Base-by-base conservation (phyloP, 805 yeast species). In the Nakazawaea ambrosiae region DNA sequence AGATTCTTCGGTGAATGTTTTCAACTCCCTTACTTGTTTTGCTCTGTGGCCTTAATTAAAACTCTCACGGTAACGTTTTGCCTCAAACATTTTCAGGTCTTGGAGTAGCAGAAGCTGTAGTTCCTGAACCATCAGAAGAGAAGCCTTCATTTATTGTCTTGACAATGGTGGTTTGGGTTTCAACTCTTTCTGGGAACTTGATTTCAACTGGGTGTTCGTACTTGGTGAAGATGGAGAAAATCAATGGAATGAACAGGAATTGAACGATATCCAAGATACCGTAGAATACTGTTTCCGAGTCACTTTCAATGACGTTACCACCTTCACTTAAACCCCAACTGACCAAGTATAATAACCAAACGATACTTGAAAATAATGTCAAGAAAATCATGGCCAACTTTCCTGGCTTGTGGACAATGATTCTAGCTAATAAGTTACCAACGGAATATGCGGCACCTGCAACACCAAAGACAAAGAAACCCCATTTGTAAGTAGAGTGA, bases 401-500 rank as follows among this genome's bases (percentile, higher is more conserved):
- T 2, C 30, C 16, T 24, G 20, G 30, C 31, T 34, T 34, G 15
- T 29, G 5, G 22, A n/a, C 28, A 17, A 39, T 15, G 15, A 34
- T 18, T 34, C 42, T 39, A 17, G 28, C 18, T 25, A 9, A 34
- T n/a, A 31, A 30, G 45, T 51, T 33, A 16, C 43, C 43, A 30
- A 68, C 53, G 15, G 65, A 63, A 39, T 62, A 60, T 41, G 72
- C 43, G 55, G 65, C 58, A 25, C 68, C 65, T 41, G 56, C 55
- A 28, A 63, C 62, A 20, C 72, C 76, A 53, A 78, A 73, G 5
- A 73, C 66, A 57, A 72, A 78, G 62, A 73, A 78, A 53, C 85
- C 86, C 83, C 83, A 78, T 54, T 74, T 78, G 57, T 78, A 78
- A 31, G 73, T 57, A 8, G 81, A 66, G 24, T 52, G 45, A 42